Percentiles rank a stretch among this genome's conserved stretches.
Evolutionary conservation across 305 asterid species (phyloP).

Genomic region (Fraxinus albicans): DNA sequence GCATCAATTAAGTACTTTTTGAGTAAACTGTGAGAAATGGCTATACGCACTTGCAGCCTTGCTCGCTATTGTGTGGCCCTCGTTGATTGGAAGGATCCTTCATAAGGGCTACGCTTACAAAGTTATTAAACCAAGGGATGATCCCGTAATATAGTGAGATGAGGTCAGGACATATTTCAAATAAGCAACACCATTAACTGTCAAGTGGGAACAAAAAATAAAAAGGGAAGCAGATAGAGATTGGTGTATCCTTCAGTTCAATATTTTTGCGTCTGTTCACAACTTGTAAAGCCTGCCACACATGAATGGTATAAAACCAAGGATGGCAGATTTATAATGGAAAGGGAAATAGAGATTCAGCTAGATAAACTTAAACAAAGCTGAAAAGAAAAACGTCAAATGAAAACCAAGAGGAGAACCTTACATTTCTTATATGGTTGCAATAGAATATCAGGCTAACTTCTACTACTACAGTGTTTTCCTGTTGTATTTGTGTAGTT

Average conservation of each 20-base stretch:
- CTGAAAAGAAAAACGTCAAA: not conserved
- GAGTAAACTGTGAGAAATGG: not conserved
- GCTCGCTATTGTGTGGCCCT: not conserved
- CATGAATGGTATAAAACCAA: not conserved
- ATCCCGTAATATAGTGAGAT: not conserved
- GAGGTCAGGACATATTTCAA: not conserved
- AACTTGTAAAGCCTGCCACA: not conserved
- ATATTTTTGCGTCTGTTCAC: not conserved
- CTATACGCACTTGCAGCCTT: not conserved
- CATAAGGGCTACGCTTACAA: not conserved
- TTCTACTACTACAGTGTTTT: not conserved
- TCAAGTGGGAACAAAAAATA: not conserved
- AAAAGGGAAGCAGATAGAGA: not conserved
- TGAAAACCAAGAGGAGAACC: not conserved
- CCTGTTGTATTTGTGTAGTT: not conserved
- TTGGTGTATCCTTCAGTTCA: not conserved
- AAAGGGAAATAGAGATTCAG: not conserved
- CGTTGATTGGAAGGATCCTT: not conserved
- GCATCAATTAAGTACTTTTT: not conserved
- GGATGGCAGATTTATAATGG: not conserved
- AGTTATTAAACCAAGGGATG: not conserved
- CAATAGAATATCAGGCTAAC: not conserved
- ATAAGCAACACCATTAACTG: not conserved
- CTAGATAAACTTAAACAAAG: not conserved
- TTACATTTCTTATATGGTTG: not conserved